phyloP scores from a whole-genome alignment of 2,329 filamentous ascomycete species.

The Claviceps spartinae region DNA sequence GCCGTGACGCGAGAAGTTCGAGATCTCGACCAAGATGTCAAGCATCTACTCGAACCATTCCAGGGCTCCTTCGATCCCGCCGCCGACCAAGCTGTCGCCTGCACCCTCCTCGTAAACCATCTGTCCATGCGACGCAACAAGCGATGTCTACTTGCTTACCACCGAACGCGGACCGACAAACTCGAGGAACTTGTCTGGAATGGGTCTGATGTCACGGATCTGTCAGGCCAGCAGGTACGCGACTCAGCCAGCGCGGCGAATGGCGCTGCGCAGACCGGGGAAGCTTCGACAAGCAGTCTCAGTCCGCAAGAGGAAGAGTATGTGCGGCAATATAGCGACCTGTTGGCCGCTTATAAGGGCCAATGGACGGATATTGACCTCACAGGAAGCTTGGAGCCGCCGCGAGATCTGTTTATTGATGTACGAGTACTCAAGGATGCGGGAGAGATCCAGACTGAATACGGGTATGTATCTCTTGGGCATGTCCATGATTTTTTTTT shows the following conservation, averaged over 20 bases:
- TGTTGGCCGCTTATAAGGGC: constrained; percentile 92
- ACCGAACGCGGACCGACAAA: constrained; percentile 79
- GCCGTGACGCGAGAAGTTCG: constrained; percentile 81
- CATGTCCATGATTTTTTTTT: not conserved
- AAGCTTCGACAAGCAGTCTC: constrained; percentile 55
- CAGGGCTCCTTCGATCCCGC: constrained; percentile 75
- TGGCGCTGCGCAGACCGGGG: constrained; percentile 23
- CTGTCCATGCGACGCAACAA: constrained; percentile 94
- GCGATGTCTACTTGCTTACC: constrained; percentile 86
- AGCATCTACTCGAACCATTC: constrained; percentile 66
- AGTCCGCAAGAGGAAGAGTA: constrained; percentile 97
- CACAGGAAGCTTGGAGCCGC: constrained; percentile 84
- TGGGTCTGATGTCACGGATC: constrained; percentile 69
- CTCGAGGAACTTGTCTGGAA: constrained; percentile 90
- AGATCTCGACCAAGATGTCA: constrained; percentile 79
- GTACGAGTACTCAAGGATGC: constrained; percentile 92
- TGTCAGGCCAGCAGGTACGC: constrained; percentile 42
- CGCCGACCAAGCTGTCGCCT: constrained; percentile 70
- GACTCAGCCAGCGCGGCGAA: constrained; percentile 21
- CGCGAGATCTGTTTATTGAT: constrained; percentile 92
- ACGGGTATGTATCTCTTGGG: constrained; percentile 46
- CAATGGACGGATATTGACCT: constrained; percentile 97
- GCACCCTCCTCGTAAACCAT: constrained; percentile 83
- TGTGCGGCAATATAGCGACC: constrained; percentile 77
- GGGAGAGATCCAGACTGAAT: constrained; percentile 97